These are phyloP conservation scores for Nicotiana attenuata DNA, from an alignment of 257 asterid species.

Conservation along the genomic window DNA sequence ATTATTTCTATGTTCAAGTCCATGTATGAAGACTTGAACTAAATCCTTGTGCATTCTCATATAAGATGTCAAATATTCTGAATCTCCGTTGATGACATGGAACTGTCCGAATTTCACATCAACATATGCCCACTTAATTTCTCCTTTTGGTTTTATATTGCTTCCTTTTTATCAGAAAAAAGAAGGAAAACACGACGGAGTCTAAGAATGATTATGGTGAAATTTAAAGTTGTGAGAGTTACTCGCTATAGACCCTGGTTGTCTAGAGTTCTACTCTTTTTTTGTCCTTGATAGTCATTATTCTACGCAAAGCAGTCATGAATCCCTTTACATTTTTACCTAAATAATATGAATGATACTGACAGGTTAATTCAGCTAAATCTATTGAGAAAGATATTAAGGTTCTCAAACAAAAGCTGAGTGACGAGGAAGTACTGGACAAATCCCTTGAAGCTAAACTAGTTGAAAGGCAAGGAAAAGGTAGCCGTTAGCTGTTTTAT, in stretches of 20 bases:
- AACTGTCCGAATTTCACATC: neutral
- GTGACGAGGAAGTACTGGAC: conserved; percentile 56
- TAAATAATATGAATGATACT: neutral
- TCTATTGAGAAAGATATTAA: conserved; percentile 75
- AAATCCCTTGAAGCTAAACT: conserved; percentile 72
- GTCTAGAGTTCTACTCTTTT: neutral
- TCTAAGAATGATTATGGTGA: neutral
- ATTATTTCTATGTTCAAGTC: neutral
- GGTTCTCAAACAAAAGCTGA: conserved; percentile 52
- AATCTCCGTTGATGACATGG: neutral
- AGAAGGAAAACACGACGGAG: neutral
- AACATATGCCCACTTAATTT: neutral
- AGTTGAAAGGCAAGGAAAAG: conserved; percentile 61
- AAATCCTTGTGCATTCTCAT: neutral
- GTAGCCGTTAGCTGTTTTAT: conserved; percentile 28
- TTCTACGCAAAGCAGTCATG: conserved; percentile 2
- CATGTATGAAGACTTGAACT: neutral
- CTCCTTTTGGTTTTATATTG: neutral
- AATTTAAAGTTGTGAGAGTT: neutral
- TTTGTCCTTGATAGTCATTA: neutral
- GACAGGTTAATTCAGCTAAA: conserved; percentile 64
- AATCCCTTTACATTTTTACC: neutral
- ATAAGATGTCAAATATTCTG: neutral
- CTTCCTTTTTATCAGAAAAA: neutral
- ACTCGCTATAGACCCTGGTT: neutral